phyloP scores from a whole-genome alignment of 768 basidiomycete species.

The Pisolithus marmoratus region DNA sequence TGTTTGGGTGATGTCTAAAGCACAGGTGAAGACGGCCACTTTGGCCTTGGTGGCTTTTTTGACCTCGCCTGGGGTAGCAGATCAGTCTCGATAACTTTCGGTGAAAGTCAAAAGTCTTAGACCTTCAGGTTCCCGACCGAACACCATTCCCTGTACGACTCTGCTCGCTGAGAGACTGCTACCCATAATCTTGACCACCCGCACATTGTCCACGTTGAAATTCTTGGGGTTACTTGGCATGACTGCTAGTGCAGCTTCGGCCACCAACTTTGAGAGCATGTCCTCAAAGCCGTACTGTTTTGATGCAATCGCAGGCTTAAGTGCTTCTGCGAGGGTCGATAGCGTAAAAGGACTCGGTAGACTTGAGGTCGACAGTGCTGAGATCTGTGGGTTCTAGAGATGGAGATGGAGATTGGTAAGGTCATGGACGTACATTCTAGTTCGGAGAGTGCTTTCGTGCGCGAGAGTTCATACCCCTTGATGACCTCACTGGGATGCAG shows the following conservation, averaged over 20 bases:
- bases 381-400: slow-evolving; percentile 10
- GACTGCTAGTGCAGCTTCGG: slow-evolving; percentile 87
- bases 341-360: slow-evolving; percentile 69
- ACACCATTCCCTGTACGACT: slow-evolving; percentile 97
- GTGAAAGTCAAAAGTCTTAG: neutral
- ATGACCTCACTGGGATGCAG: slow-evolving; percentile 95
- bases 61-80: slow-evolving; percentile 49
- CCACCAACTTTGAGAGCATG: slow-evolving; percentile 72
- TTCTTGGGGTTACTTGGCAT: slow-evolving; percentile 86
- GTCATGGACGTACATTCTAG: slow-evolving; percentile 69
- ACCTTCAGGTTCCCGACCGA: slow-evolving; percentile 94
- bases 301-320: slow-evolving; percentile 90
- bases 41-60: slow-evolving; percentile 84
- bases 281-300: slow-evolving; percentile 97
- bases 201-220: slow-evolving; percentile 97
- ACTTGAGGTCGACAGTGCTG: slow-evolving; percentile 65
- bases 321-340: slow-evolving; percentile 63
- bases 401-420: slow-evolving; percentile 1
- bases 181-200: slow-evolving; percentile 98
- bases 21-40: slow-evolving; percentile 92
- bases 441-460: slow-evolving; percentile 75
- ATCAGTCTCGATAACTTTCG: neutral
- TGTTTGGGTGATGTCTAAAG: slow-evolving; percentile 90
- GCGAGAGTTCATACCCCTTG: slow-evolving; percentile 91
- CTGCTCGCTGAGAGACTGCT: slow-evolving; percentile 78